These are phyloP conservation scores for Penicillium alfredii DNA, from an alignment of 495 filamentous ascomycete species.

Conservation along the genomic window DNA sequence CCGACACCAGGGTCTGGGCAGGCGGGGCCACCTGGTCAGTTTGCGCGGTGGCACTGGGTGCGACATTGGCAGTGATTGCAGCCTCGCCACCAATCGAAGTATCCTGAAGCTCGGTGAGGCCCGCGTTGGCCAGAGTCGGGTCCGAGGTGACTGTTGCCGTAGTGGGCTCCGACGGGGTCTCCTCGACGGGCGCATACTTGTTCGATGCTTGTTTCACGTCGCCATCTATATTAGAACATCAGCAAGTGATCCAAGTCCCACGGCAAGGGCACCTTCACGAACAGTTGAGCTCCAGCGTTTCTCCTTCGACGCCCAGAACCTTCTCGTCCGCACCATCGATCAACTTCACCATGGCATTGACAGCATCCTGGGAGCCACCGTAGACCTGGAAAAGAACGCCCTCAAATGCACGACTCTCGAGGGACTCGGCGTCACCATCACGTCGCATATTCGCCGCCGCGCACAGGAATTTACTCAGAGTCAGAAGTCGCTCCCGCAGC, in stretches of 20 bases:
- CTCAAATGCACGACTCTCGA: constrained; percentile 81
- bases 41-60: constrained; percentile 17
- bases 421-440: constrained; percentile 55
- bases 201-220: constrained; percentile 58
- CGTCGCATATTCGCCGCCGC: constrained; percentile 68
- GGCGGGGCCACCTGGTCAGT: constrained; percentile 37
- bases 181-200: constrained; percentile 27
- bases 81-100: constrained; percentile 20
- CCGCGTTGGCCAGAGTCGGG: constrained; percentile 70
- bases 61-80: constrained; percentile 16
- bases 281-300: constrained; percentile 70
- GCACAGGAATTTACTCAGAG: constrained; percentile 73
- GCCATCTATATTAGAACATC: constrained; percentile 47
- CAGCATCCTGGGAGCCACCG: constrained; percentile 73
- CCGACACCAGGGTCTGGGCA: constrained; percentile 51
- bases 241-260: constrained; percentile 9
- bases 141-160: too few relatives aligned
- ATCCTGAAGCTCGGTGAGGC: constrained; percentile 64
- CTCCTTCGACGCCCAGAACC: constrained; percentile 57
- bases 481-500: constrained; percentile 52
- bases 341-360: constrained; percentile 76
- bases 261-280: constrained; percentile 29
- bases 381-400: constrained; percentile 85
- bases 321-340: constrained; percentile 74
- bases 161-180: constrained; percentile 19